These are phyloP conservation scores for Coccomyxa sp. DNA, from an alignment of 139 green algal species.

Conservation along the genomic window DNA sequence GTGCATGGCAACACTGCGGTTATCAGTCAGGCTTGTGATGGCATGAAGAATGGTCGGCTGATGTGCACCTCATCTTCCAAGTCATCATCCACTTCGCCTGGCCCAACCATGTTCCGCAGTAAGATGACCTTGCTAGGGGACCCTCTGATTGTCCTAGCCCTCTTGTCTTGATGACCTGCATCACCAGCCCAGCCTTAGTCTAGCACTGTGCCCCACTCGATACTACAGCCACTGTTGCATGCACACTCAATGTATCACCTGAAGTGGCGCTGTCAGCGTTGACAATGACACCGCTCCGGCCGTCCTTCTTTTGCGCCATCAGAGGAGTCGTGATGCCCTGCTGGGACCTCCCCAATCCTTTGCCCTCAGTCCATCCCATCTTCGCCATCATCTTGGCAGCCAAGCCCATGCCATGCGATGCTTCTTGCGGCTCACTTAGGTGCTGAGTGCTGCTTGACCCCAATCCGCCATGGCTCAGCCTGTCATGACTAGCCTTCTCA, in stretches of 20 bases:
- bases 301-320: conserved; percentile 45
- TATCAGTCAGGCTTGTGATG: too few relatives aligned
- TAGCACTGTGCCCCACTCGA: too few relatives aligned
- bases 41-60: too few relatives aligned
- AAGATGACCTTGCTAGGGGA: conserved; percentile 53
- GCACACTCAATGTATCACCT: too few relatives aligned
- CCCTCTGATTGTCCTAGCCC: conserved; percentile 13
- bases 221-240: too few relatives aligned
- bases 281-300: conserved; percentile 68
- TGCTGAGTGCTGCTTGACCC: too few relatives aligned
- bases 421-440: too few relatives aligned
- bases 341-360: conserved; percentile 63
- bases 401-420: conserved; percentile 3
- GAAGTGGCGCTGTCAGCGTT: conserved; percentile 36
- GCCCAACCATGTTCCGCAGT: conserved; percentile 73
- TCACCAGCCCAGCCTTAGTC: not conserved
- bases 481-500: too few relatives aligned
- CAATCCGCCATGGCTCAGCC: too few relatives aligned
- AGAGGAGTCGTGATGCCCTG: conserved; percentile 90
- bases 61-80: conserved; percentile 82
- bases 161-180: conserved; percentile 4
- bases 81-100: conserved; percentile 87
- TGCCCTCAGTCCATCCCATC: conserved; percentile 93
- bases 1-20: too few relatives aligned
- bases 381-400: conserved; percentile 84